phyloP scores from a whole-genome alignment of 805 yeast species.

The Brettanomyces sp. region DNA sequence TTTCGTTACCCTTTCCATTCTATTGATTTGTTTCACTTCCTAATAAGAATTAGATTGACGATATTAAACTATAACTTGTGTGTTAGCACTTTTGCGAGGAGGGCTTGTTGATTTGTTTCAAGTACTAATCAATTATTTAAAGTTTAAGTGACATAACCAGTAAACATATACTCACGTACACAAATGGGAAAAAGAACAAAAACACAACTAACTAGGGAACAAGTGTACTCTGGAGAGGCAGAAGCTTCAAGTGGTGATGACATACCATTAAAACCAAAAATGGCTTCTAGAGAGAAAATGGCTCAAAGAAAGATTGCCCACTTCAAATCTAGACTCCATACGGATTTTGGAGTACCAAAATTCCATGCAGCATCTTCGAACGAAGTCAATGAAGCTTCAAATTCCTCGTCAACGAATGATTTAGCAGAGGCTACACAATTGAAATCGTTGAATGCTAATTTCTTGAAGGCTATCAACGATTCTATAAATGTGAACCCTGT shows the following conservation, averaged over 20 bases:
- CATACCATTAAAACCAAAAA: conserved; percentile 23
- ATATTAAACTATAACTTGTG: no score
- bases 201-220: conserved; percentile 50
- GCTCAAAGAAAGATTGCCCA: conserved; percentile 58
- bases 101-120: no score
- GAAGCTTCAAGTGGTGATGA: conserved; percentile 23
- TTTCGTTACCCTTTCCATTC: no score
- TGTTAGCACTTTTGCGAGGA: no score
- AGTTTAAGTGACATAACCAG: no score
- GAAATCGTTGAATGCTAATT: conserved; percentile 57
- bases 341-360: no score
- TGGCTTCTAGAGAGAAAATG: conserved; percentile 54
- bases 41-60: no score
- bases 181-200: conserved; percentile 47
- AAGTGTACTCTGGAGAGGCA: conserved; percentile 15
- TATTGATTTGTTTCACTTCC: no score
- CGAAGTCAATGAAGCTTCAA: neutral
- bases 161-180: no score
- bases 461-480: conserved; percentile 38
- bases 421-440: conserved; percentile 36
- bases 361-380: conserved; percentile 1
- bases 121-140: no score
- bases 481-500: conserved; percentile 35
- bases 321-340: conserved; percentile 6
- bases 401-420: neutral